Conservation (phyloP, 495 filamentous ascomycete species). For the Lasiosphaeriaceae sp. region DNA sequence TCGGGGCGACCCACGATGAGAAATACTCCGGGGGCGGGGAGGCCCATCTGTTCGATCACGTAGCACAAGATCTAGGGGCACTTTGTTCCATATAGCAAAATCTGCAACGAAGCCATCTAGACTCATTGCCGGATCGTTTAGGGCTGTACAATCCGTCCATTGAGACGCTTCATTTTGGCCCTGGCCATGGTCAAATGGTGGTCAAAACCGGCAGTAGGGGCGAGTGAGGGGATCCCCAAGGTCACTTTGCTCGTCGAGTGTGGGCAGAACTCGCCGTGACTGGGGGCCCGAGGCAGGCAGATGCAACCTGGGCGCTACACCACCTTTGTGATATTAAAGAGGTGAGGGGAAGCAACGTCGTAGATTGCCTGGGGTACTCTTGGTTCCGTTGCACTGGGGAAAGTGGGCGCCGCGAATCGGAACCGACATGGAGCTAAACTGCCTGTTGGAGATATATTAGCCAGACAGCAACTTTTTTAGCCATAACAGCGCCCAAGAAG, state of each 20-base stretch:
- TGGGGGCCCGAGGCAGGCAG: neutral
- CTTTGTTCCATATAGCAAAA: conserved; percentile 8
- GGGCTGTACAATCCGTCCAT: neutral
- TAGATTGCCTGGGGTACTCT: neutral
- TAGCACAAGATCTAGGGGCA: conserved; percentile 15
- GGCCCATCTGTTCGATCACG: conserved; percentile 9
- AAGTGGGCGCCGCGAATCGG: conserved; percentile 11
- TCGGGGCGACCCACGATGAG: conserved; percentile 1
- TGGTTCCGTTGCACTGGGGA: conserved; percentile 2
- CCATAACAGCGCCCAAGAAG: conserved; percentile 2
- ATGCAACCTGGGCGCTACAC: neutral
- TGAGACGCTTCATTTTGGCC: neutral
- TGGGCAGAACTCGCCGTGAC: neutral
- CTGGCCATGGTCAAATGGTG: neutral
- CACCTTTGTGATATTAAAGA: conserved; percentile 6
- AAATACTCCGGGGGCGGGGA: conserved; percentile 10
- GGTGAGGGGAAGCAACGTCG: conserved; percentile 2
- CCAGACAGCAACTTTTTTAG: conserved; percentile 15
- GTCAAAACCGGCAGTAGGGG: neutral
- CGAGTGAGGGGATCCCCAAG: conserved; percentile 10
- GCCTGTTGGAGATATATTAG: conserved; percentile 24
- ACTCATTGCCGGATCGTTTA: neutral
- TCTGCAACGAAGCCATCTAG: neutral
- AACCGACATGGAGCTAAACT: conserved; percentile 4
- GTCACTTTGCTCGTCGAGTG: neutral